Percentiles rank a stretch among this genome's conserved stretches.
Evolutionary conservation across 2,329 filamentous ascomycete genomes (phyloP).

Genomic region (Balansia obtecta): DNA sequence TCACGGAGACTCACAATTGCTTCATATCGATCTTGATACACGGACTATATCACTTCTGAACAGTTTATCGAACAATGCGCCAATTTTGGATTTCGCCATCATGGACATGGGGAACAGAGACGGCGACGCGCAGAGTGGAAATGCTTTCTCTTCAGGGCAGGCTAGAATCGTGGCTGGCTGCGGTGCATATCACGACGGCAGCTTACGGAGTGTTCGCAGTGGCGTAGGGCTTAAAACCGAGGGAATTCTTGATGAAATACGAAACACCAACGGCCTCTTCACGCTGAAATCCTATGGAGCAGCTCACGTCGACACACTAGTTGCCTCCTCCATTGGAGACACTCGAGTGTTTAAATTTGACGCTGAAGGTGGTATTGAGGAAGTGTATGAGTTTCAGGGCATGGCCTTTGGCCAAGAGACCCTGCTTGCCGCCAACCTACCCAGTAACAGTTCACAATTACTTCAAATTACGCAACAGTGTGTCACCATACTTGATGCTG

Average conservation of each 20-base stretch:
- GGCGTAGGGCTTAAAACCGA: constrained; percentile 86
- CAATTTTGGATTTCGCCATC: constrained; percentile 84
- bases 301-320: constrained; percentile 51
- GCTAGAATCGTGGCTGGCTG: constrained; percentile 88
- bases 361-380: constrained; percentile 66
- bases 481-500: constrained; percentile 50
- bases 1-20: constrained; percentile 80
- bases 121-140: constrained; percentile 59
- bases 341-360: constrained; percentile 75
- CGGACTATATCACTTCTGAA: constrained; percentile 54
- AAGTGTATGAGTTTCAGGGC: constrained; percentile 64
- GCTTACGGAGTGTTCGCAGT: constrained; percentile 78
- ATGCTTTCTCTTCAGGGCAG: constrained; percentile 90
- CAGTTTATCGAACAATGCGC: constrained; percentile 63
- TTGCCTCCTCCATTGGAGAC: constrained; percentile 72
- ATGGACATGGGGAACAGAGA: constrained; percentile 91
- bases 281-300: constrained; percentile 42
- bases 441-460: constrained; percentile 38
- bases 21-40: constrained; percentile 38
- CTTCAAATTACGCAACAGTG: constrained; percentile 63
- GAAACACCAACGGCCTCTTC: constrained; percentile 62
- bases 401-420: constrained; percentile 60
- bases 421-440: constrained; percentile 54
- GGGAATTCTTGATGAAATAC: constrained; percentile 69
- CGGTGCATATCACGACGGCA: constrained; percentile 80